Evolutionary conservation across 495 filamentous ascomycete genomes (phyloP).

Genomic region (Aspergillus cristatus): DNA sequence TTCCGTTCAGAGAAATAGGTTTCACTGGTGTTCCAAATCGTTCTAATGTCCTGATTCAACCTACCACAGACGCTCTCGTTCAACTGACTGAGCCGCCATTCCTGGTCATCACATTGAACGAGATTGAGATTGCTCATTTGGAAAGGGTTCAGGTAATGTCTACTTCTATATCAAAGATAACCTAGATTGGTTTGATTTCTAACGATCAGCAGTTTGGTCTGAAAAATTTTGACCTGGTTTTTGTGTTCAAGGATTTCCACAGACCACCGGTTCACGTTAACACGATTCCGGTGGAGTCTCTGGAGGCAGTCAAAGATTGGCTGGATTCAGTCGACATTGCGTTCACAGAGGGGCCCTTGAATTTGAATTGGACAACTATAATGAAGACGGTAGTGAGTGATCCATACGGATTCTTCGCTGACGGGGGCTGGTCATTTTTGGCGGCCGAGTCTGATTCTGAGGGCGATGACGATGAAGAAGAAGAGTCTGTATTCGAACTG

Average conservation of each 20-base stretch:
- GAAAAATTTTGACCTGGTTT: constrained; percentile 98
- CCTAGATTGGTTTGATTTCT: constrained; percentile 2
- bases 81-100: constrained; percentile 97
- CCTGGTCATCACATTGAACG: constrained; percentile 84
- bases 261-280: constrained; percentile 87
- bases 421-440: constrained; percentile 94
- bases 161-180: not conserved
- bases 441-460: constrained; percentile 82
- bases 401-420: constrained; percentile 87
- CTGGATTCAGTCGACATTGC: constrained; percentile 90
- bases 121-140: constrained; percentile 93
- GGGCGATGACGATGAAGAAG: constrained; percentile 65
- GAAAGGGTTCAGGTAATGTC: constrained; percentile 74
- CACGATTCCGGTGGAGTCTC: constrained; percentile 90
- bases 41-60: constrained; percentile 88
- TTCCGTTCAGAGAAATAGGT: constrained; percentile 91
- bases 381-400: constrained; percentile 98
- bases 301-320: constrained; percentile 97
- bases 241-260: constrained; percentile 94
- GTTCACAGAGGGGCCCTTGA: constrained; percentile 89
- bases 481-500: constrained; percentile 89
- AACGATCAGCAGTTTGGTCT: constrained; percentile 62
- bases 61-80: constrained; percentile 96
- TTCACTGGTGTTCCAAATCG: constrained; percentile 95
- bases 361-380: constrained; percentile 97